Base-by-base conservation (phyloP, 208 protist species). In the Crithidia brevicula region DNA sequence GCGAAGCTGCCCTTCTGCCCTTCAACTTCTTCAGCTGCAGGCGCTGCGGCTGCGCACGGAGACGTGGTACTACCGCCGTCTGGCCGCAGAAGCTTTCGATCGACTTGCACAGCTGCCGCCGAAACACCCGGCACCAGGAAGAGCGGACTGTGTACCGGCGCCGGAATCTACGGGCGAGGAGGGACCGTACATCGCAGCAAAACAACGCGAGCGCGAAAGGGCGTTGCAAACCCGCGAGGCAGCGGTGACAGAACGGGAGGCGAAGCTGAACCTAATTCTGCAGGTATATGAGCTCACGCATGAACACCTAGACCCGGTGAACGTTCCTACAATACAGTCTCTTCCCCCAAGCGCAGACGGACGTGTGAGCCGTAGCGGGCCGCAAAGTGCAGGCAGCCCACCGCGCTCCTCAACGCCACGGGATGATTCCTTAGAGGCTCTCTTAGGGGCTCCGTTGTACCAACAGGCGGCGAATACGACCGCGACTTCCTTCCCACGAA, bases 261-360 rank as follows among this genome's bases (percentile, higher is more conserved):
- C 75, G 33, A 94, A 96, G 50, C 63, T 96, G 16, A 72, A 83
- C 40, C 59, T 81, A 0, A 71, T 96, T 20, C 65, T 96, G 50
- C 46, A 74, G 20, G 71, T 96, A n/a, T 96, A 96, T 56, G 91
- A 92, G 46, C 74, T 96, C 27, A 93, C 86, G 11, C 67, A 88
- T n/a, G 79, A 83, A 50, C 75, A 83, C 56, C 68, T 96, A 13
- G 88, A 96, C 72, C 33, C 74, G 43, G 54, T 96, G 7, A 71
- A 69, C 25, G 59, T 67, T 43, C 50, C 65, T 0, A 11, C 40
- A 28, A 18, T 46, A 27, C 56, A 64, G 43, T 34, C 40, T 3
- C 40, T 40, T 2, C 25, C 56, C 36, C 11, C 20, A 15, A 11
- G 15, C 10, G 1, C 1, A 33, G n/a, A 7, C 1, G 40, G 13